Percentiles rank a stretch among this genome's conserved stretches.
Conservation (phyloP, 495 filamentous ascomycete species). For the Tuber melanosporum region DNA sequence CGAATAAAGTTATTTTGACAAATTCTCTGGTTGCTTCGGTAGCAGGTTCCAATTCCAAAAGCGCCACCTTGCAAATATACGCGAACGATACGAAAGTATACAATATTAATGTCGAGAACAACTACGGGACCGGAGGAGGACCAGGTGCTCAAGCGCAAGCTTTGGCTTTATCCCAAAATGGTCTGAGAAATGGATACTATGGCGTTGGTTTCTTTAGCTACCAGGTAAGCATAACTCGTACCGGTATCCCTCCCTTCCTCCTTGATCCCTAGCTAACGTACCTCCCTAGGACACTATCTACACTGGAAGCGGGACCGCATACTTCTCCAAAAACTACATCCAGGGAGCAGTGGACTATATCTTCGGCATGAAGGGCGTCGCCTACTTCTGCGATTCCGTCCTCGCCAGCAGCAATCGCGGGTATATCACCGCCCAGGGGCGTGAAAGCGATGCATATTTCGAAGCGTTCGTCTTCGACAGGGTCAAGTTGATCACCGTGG, state of each 20-base stretch:
- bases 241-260: not conserved
- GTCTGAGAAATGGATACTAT: constrained; percentile 29
- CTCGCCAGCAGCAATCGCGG: constrained; percentile 51
- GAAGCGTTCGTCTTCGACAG: constrained; percentile 60
- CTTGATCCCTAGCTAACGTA: not conserved
- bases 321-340: constrained; percentile 52
- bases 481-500: constrained; percentile 47
- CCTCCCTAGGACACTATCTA: constrained; percentile 53
- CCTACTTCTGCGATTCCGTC: constrained; percentile 56
- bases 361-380: constrained; percentile 56
- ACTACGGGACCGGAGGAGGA: constrained; percentile 21
- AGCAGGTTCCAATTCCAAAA: constrained; percentile 31
- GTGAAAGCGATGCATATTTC: constrained; percentile 47
- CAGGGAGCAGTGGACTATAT: constrained; percentile 61
- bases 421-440: constrained; percentile 57
- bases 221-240: constrained; percentile 15
- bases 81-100: constrained; percentile 25
- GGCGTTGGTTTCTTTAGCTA: constrained; percentile 30
- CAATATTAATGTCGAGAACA: constrained; percentile 29
- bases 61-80: constrained; percentile 30
- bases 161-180: constrained; percentile 28
- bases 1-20: constrained; percentile 26
- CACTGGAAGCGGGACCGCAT: constrained; percentile 51
- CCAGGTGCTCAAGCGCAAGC: constrained; percentile 26
- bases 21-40: constrained; percentile 28